phyloP scores from a whole-genome alignment of 1,284 basidiomycete genomes.

The Schizophyllum commune region DNA sequence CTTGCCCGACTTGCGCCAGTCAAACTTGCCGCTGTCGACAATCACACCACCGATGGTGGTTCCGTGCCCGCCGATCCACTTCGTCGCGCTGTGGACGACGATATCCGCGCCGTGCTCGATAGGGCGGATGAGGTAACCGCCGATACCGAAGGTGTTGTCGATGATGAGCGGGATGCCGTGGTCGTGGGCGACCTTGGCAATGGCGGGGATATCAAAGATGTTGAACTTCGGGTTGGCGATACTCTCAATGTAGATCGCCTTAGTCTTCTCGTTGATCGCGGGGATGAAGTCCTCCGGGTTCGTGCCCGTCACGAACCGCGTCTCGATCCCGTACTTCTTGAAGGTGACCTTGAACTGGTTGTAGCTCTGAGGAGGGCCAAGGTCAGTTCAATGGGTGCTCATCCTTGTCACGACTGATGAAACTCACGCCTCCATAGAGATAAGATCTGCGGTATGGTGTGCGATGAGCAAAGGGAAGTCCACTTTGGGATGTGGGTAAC shows the following conservation, averaged over 20 bases:
- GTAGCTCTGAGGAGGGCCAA: slow-evolving; percentile 48
- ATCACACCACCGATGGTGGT: slow-evolving; percentile 84
- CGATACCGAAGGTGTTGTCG: slow-evolving; percentile 89
- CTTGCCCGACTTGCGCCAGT: slow-evolving; percentile 72
- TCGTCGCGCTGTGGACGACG: slow-evolving; percentile 82
- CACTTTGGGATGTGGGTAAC: slow-evolving; percentile 13
- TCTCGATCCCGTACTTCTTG: slow-evolving; percentile 71
- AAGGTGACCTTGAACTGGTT: slow-evolving; percentile 87
- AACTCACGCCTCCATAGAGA: slow-evolving; percentile 60
- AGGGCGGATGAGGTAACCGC: slow-evolving; percentile 69
- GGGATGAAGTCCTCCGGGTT: slow-evolving; percentile 61
- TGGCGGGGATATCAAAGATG: slow-evolving; percentile 62
- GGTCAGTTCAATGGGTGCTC: background rate
- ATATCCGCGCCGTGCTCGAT: slow-evolving; percentile 82
- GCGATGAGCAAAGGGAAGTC: background rate
- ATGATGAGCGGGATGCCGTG: slow-evolving; percentile 75
- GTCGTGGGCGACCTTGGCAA: slow-evolving; percentile 77
- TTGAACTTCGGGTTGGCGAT: slow-evolving; percentile 85
- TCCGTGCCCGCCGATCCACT: slow-evolving; percentile 90
- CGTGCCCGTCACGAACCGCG: slow-evolving; percentile 67
- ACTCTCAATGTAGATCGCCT: slow-evolving; percentile 75
- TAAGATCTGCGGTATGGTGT: slow-evolving; percentile 33
- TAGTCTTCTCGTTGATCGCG: slow-evolving; percentile 73
- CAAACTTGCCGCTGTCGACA: slow-evolving; percentile 65
- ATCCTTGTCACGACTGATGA: background rate